These are phyloP conservation scores for Thinopyrum elongatum DNA, from an alignment of 176 grass and related monocot species.

Conservation along the genomic window DNA sequence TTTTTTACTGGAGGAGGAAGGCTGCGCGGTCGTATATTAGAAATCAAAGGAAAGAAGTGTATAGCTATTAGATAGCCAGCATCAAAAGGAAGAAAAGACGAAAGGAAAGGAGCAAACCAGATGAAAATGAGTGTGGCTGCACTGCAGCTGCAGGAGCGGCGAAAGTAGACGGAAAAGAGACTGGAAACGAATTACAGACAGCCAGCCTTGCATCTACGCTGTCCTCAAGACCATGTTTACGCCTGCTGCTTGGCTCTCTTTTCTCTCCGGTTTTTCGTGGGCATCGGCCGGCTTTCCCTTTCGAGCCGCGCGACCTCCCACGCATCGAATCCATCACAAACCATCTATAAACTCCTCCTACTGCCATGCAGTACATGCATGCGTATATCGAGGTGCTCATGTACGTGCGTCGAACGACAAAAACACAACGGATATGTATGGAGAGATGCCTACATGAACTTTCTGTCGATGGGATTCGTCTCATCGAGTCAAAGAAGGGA, in stretches of 20 bases:
- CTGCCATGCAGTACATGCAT: neutral
- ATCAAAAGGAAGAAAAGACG: neutral
- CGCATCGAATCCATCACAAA: neutral
- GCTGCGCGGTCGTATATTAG: neutral
- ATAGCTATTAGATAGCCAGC: neutral
- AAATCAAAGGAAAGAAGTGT: neutral
- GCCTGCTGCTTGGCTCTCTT: neutral
- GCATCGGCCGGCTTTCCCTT: neutral
- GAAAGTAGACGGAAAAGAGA: neutral
- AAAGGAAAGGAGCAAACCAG: slow-evolving; percentile 13
- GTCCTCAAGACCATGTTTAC: neutral
- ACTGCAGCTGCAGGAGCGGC: neutral
- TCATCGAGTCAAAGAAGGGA: no score
- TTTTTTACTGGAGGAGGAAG: no score
- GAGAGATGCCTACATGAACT: neutral
- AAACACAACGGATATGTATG: slow-evolving; percentile 11
- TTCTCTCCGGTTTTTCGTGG: slow-evolving; percentile 17
- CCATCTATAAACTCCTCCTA: neutral
- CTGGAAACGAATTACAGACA: neutral
- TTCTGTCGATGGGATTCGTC: neutral
- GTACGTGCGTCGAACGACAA: neutral
- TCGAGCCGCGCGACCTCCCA: neutral
- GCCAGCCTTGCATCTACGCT: neutral
- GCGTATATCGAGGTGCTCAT: neutral
- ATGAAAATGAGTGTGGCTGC: neutral